Base-by-base conservation (phyloP, 2,329 filamentous ascomycete genomes). In the Epichloe amarillans region DNA sequence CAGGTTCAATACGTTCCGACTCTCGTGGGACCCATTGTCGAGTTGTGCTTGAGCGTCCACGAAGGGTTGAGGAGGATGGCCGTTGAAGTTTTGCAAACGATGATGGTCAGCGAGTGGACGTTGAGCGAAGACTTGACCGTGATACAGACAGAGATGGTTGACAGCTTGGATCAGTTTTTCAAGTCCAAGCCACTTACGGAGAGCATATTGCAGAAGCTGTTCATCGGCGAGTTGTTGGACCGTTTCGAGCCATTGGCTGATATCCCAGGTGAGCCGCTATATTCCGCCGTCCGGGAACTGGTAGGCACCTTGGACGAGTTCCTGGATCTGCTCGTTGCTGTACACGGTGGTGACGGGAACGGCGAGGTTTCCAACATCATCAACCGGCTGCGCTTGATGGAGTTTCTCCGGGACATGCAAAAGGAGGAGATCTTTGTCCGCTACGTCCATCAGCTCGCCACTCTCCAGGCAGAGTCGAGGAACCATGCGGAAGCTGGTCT, bases 81-180 rank as follows among this genome's bases (percentile, higher is more conserved):
- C 0, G 89, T 96, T 33, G 87, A 95, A 64, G 86, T 98, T 19
- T 69, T 98, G 54, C 89, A 95, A 65, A 95, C 89, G 3, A 98
- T 98, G 93, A 95, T 98, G 60, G 83, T 97, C 57, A 95, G 90
- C 68, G 93, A 98, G 67, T 98, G 93, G 93, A 90, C 89, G 15
- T 69, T 98, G 56, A 96, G 89, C 63, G 87, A 95, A 63, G 91
- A 97, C 63, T 71, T 98, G 46, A 85, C 85, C 2, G 82, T 93
- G 46, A 86, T 98, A 48, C 90, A 97, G 66, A 93, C 89, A 2
- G 93, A 96, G 66, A 90, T 97, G 73, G 95, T 98, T 59, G 91
- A 96, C 61, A 94, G 87, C 57, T 71, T 98, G 50, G 93, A 98
- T 63, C 75, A 78, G 23, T 80, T 95, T 49, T 96, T 96, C 74